Base-by-base conservation (phyloP, 2,329 filamentous ascomycete genomes). In the Fusarium miscanthi region DNA sequence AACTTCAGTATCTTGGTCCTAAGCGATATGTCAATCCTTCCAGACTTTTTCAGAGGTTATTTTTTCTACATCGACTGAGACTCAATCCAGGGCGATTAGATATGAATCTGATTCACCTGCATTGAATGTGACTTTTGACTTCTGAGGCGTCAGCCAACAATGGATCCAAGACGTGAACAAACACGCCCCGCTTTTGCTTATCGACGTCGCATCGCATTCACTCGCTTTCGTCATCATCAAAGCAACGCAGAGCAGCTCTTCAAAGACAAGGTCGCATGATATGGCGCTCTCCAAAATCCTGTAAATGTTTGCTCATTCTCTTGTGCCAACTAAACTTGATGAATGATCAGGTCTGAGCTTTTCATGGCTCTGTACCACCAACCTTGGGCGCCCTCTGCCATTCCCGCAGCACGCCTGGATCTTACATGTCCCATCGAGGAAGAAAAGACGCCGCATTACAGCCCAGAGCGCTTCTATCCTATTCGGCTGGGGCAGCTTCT, bases 381-480 rank as follows among this genome's bases (percentile, higher is more conserved):
- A 27, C 69, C 70, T 12, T 72, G 53, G 59, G 42, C 52, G 8
- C 16, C 63, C 14, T 63, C 67, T 8, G 31, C 43, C 16, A 48
- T 43, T 14, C n/a, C 71, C 9, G 74, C 69, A 2, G 59, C 75
- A 33, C 59, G 40, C 5, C 66, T 77, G 31, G 63, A 76, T 38
- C 41, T 42, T 17, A 27, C 33, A 14, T n/a, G 35, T 9, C 63
- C 40, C 0, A 17, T 71, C 11, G 73, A 76, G 21, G 75, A 76
- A 27, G 72, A 77, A 37, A 71, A 46, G n/a, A 74, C 61, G 2
- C 70, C 64, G 2, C 41, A 69, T 6, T 77, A 76, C 21, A 21
- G 38, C 12, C 21, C 67, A 0, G 48, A 63, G 25, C 48, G 64
- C 1, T 77, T 77, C n/a, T 72, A 66, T n/a, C 75, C 75, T 5